These are phyloP conservation scores for Aegilops bicornis DNA, from an alignment of 176 grass and related monocot species.

Conservation along the genomic window DNA sequence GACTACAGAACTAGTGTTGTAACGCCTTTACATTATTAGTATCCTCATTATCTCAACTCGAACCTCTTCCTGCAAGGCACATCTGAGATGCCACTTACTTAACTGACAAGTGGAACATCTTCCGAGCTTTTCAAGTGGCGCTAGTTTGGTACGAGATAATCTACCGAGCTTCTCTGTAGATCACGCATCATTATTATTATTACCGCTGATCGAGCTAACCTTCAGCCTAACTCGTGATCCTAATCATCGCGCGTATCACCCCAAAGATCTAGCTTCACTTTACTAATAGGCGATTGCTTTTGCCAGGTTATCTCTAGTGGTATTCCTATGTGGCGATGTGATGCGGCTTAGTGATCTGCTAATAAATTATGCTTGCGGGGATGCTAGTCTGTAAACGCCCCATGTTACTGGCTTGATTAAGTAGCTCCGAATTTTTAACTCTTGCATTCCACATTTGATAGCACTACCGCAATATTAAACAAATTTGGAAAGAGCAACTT, in stretches of 20 bases:
- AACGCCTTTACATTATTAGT: too few relatives aligned
- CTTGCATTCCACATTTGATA: neutral
- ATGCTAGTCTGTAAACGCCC: neutral
- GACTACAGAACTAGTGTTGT: too few relatives aligned
- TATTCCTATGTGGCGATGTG: constrained; percentile 6
- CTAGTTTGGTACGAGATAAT: neutral
- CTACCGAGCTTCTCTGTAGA: neutral
- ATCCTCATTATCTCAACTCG: too few relatives aligned
- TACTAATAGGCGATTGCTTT: neutral
- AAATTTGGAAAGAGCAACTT: neutral
- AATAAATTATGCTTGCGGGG: neutral
- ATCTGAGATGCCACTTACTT: too few relatives aligned
- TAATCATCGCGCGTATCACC: constrained; percentile 12
- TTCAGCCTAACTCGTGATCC: constrained; percentile 27
- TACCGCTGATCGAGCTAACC: neutral
- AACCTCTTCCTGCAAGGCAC: too few relatives aligned
- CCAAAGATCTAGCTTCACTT: neutral
- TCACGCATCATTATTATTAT: neutral
- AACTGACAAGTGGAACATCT: too few relatives aligned
- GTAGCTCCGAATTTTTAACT: neutral
- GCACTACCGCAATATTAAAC: neutral
- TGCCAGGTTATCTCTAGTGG: neutral
- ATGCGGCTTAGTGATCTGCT: neutral
- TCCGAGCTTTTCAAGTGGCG: neutral
- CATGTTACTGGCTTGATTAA: neutral